A percentile compares a stretch with the other conserved stretches of the same genome.
These are phyloP conservation scores for Stagonosporopsis chrysanthemi DNA, from an alignment of 2,329 filamentous ascomycete species.

Conservation along the genomic window DNA sequence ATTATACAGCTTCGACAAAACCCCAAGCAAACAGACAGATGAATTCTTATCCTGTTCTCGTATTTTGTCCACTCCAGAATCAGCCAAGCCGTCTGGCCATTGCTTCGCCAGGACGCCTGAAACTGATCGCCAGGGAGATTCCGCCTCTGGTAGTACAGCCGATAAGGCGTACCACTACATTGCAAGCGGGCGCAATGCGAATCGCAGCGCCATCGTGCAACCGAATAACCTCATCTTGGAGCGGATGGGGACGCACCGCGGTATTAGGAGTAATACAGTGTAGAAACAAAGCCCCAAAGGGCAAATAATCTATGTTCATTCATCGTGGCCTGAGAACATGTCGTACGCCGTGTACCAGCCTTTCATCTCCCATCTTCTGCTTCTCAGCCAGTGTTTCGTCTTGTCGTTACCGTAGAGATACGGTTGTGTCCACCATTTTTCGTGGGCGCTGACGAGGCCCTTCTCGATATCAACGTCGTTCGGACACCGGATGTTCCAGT, in stretches of 20 bases:
- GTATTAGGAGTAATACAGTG: not conserved
- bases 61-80: not conserved
- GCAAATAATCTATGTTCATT: not conserved
- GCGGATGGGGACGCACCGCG: not conserved
- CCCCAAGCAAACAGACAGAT: not conserved
- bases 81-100: not conserved
- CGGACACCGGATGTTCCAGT: constrained; percentile 51
- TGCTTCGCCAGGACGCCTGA: not conserved
- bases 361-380: constrained; percentile 51
- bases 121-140: not conserved
- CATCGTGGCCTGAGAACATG: constrained; percentile 3
- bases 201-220: not conserved
- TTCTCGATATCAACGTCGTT: constrained; percentile 47
- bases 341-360: constrained; percentile 44
- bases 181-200: not conserved
- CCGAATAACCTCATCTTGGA: not conserved
- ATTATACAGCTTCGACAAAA: not conserved
- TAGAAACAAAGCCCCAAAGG: not conserved
- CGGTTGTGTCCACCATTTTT: constrained; percentile 51
- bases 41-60: not conserved
- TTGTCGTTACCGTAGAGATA: constrained; percentile 35
- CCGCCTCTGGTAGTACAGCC: not conserved
- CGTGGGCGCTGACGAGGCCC: constrained; percentile 49
- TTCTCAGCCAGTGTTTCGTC: constrained; percentile 42
- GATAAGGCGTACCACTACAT: not conserved